Evolutionary conservation across 768 basidiomycete species (phyloP), one percentile per base, ranked within the genome.

Genomic region (Cyathus striatus): DNA sequence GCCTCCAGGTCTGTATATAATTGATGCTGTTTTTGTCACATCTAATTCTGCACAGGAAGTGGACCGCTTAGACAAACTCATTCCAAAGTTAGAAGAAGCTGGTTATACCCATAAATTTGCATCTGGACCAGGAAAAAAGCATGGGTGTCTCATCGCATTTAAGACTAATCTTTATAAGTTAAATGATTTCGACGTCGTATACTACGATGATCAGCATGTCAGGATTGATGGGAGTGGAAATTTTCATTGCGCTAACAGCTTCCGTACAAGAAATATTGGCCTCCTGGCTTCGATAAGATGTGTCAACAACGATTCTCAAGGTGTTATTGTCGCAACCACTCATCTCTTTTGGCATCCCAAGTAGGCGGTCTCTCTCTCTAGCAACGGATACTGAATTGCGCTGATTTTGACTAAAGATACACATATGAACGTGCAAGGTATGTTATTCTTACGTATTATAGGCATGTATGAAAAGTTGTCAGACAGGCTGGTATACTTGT

Each of bases 341-440:
- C 94, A 97, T 66, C 68, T 95, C 18, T 97, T 96, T 61, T 97
- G 94, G 94, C 92, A 95, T 63, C 92, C 92, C 4, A 76, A 74
- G 82, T 91, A 62, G 45, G 76, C 41, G 13, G 3, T 49, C 23
- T 33, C 30, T 38, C 24, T 34, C 21, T 23, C 32, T 17, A 14
- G 24, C 38, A 33, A 40, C 12, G 16, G 9, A 13, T 37, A 20
- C 10, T 20, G 7, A 10, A 9, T 20, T 37, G 10, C 10, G 7
- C 7, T 7, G 9, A 7, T 27, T 44, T 16, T 40, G 6, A 23
- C 40, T 25, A 1, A 23, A 76, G 84, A 43, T 90, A 87, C 57
- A 76, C 77, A 0, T 97, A 96, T 56, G 94, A 98, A 63, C 77
- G 92, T 47, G 69, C 79, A 37, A 81, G 87, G 88, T 79, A 50